phyloP scores from a whole-genome alignment of 495 filamentous ascomycete species.

The Tetracladium setigerum region DNA sequence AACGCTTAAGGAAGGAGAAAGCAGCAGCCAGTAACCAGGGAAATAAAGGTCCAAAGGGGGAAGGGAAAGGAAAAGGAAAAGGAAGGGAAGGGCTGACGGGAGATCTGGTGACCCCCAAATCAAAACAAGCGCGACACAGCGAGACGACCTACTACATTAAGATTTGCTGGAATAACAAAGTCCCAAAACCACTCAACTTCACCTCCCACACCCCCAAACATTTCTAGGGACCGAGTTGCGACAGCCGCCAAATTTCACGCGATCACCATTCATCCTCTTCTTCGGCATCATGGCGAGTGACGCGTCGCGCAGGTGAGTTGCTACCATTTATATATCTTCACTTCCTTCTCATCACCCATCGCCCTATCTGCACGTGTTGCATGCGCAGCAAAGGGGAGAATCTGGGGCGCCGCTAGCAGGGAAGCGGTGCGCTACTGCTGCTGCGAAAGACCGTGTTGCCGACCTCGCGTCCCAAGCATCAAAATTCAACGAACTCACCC shows the following conservation, averaged over 20 bases:
- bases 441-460: not conserved
- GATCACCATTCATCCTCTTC: no score
- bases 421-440: not conserved
- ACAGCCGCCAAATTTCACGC: no score
- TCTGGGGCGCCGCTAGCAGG: not conserved
- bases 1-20: slow-evolving; percentile 10
- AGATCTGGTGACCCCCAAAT: not conserved
- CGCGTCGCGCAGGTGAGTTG: slow-evolving; percentile 15
- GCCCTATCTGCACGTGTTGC: not conserved
- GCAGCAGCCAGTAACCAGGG: not conserved
- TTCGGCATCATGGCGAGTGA: slow-evolving; percentile 7
- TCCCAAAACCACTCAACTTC: not conserved
- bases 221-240: no score
- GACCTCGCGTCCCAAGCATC: slow-evolving; percentile 3
- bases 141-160: slow-evolving; percentile 1
- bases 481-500: not conserved
- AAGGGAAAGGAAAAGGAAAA: not conserved
- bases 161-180: slow-evolving; percentile 3
- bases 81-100: no score
- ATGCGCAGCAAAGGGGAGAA: not conserved
- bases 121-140: slow-evolving; percentile 10
- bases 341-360: not conserved
- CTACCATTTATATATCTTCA: not conserved
- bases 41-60: not conserved
- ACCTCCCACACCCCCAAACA: not conserved